Base-by-base conservation (phyloP, 495 filamentous ascomycete genomes). In the Neurospora tetraspora region DNA sequence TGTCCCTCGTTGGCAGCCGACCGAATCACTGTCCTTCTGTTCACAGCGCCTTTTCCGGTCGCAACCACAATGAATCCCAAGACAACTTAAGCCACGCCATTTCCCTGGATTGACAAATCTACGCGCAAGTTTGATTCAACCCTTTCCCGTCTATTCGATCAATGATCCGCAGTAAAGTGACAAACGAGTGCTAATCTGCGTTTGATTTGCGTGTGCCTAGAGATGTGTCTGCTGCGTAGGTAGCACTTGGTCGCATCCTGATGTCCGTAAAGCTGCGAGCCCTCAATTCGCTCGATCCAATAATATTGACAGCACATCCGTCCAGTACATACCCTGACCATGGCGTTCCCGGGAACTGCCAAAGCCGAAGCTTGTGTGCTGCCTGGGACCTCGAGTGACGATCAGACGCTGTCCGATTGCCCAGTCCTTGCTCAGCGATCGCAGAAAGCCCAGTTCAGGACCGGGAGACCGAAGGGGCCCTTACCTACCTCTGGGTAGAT, bases 301-400 rank as follows among this genome's bases (percentile, higher is more conserved):
- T 65, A 34, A 65, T 16, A 61, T 65, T 65, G 53, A 34, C 14
- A 31, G 12, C 27, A 31, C 53, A 65, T 65, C 53, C 53, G 27
- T 34, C 53, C 53, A 65, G 53, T 16, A 4, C 53, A 34, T 7
- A 65, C 53, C 37, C 39, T 68, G 23, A 68, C 16, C 39, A 72
- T 72, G 71, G 71, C 61, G 59, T 69, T 45, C 39, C 71, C 71
- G 71, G 71, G 20, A 72, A 72, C 36, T 72, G 36, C n/a, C 38
- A 37, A 39, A 72, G 53, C 71, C 71, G 71, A 68, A 43, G 20
- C 31, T 34, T 65, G 53, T 61, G 23, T 31, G 27, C 12, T 61
- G 53, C 53, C 27, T 61, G 23, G 47, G 12, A 31, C 23, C 27
- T 27, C 12, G 12, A 61, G 27, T 34, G 53, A 61, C 53, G 53